Percentiles rank a stretch among this genome's conserved stretches.
These are phyloP conservation scores for Millerozyma miso DNA, from an alignment of 805 yeast genomes.

Conservation along the genomic window DNA sequence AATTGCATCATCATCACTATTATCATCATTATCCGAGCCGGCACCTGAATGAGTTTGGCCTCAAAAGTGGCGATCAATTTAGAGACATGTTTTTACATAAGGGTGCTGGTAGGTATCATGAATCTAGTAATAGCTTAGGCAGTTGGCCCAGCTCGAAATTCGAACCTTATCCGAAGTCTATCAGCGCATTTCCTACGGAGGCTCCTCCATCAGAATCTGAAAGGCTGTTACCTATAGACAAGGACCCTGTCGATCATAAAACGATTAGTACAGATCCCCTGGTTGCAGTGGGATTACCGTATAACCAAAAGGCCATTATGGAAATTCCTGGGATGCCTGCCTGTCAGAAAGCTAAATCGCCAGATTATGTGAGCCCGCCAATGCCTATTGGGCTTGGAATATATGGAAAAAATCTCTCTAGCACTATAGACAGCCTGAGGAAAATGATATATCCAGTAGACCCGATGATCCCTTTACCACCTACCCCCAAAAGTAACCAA, in stretches of 20 bases:
- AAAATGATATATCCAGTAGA: background rate
- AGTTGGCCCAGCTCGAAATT: background rate
- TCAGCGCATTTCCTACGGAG: background rate
- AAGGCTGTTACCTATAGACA: conserved; percentile 3
- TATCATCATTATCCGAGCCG: background rate
- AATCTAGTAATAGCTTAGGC: background rate
- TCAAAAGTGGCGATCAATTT: background rate
- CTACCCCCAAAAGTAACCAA: background rate
- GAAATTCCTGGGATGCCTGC: conserved; percentile 9
- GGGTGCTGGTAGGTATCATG: background rate
- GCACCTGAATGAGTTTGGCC: background rate
- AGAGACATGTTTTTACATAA: background rate
- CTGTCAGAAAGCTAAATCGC: background rate
- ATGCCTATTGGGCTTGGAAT: background rate
- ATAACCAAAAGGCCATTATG: conserved; percentile 7
- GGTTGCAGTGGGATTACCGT: conserved; percentile 4
- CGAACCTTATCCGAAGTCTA: conserved; percentile 1
- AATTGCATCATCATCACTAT: background rate
- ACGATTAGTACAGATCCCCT: background rate
- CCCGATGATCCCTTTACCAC: background rate
- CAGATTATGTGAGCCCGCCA: background rate
- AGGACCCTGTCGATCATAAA: conserved; percentile 1
- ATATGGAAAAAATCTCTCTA: background rate
- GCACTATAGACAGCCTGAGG: background rate
- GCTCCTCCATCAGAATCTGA: background rate